Evolutionary conservation across 139 green algal species (phyloP), one percentile per base, ranked within the genome.

Genomic region (Tetraselmis chui): DNA sequence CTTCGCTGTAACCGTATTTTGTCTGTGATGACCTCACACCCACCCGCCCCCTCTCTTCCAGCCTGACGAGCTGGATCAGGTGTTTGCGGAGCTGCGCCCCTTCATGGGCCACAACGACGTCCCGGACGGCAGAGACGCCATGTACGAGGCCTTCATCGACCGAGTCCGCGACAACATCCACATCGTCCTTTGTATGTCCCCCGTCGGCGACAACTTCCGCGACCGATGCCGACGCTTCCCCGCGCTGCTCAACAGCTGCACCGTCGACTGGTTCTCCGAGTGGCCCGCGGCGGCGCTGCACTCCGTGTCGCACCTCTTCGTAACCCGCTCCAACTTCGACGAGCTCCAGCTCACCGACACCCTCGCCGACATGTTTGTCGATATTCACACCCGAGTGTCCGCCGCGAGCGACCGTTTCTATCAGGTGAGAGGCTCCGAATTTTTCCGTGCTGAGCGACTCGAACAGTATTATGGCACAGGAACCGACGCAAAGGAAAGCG

Each of bases 201-300:
- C 85, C 28, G 76, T 88, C 75, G 85, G 85, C 79, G 79, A 84
- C 59, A 79, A 79, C 2, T 86, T 89, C 81, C 82, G 85, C 30
- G 82, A 89, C 31, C 80, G 80, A 1, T 27, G 86, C 28, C 80
- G 85, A 22, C 79, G 82, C 45, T 89, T 86, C 82, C 85, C 85
- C 28, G 81, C 76, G 27, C 85, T 89, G 26, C 82, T 89, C 30
- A 83, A 85, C 76, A 86, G 82, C 85, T 85, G 79, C 82, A 89
- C 85, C 1, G 84, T 86, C 45, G 85, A 89, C 82, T 89, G 85
- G 85, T 89, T 89, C 82, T 26, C 80, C 26, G 28, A 29, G 31
- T 77, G 77, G 58, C 82, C 82, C 25, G 28, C 27, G 23, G 28
- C 75, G 25, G 82, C 76, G 31, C 58, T 85, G 23, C 23, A 82